Percentiles rank a stretch among this genome's conserved stretches.
phyloP scores from a whole-genome alignment of 352 stramenopile genomes.

The Globisporangium nunn region DNA sequence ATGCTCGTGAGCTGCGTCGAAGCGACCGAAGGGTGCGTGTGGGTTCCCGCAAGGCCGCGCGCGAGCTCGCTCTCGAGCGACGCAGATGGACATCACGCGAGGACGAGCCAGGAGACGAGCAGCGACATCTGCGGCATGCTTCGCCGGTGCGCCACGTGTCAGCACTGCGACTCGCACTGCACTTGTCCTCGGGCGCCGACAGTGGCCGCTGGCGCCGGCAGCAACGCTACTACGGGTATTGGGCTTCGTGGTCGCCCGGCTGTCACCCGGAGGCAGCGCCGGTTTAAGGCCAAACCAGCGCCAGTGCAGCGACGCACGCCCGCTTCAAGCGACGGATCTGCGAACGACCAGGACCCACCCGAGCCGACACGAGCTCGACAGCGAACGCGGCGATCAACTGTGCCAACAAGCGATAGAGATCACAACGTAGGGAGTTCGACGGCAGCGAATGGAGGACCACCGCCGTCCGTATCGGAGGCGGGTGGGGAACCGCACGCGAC shows the following conservation, averaged over 20 bases:
- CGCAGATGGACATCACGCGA: not conserved
- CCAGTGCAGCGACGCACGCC: conserved; percentile 19
- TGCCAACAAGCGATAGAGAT: not conserved
- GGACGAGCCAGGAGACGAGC: not conserved
- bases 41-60: conserved; percentile 17
- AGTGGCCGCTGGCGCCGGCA: not conserved
- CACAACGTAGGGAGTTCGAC: not conserved
- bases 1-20: conserved; percentile 56
- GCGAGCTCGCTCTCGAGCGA: conserved; percentile 5
- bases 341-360: conserved; percentile 5
- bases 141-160: conserved; percentile 27
- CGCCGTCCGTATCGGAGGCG: not conserved
- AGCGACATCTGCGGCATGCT: conserved; percentile 26
- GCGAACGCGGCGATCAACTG: not conserved
- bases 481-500: not conserved
- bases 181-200: conserved; percentile 16
- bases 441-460: too few species aligned
- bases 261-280: conserved; percentile 20
- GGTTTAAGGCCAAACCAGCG: conserved; percentile 31
- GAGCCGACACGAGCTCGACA: not conserved
- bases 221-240: not conserved
- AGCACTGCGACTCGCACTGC: conserved; percentile 36
- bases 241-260: conserved; percentile 8
- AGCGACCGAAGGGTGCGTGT: conserved; percentile 52
- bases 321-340: conserved; percentile 2